Evolutionary conservation across 495 filamentous ascomycete species (phyloP), one percentile per base, ranked within the genome.

Genomic region (Neurospora africana): DNA sequence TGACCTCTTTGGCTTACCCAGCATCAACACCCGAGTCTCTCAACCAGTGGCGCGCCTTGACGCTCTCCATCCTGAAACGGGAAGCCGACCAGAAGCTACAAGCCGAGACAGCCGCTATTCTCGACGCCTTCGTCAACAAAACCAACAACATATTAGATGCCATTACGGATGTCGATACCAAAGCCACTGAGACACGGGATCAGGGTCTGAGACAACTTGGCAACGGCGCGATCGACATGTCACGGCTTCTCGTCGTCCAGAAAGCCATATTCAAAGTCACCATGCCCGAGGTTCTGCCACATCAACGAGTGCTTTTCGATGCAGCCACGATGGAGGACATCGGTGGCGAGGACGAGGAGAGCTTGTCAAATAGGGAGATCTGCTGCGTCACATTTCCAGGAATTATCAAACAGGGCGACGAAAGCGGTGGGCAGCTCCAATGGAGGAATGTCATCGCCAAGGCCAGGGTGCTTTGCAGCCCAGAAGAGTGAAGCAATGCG

Each of bases 31-130:
- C 78, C 21, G 87, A 86, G 68, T 78, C 81, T 37, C 77, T 85
- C n/a, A 87, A 86, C 79, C 81, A 85, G 76, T 88, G 86, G 86
- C 83, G 87, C 39, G 84, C 86, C 10, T 77, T 81, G 68, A 88
- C 86, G 8, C 82, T 88, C 15, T 78, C 82, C 8, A 81, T 87
- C 53, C 75, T 89, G 47, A 83, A 82, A 69, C 83, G 83, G 70
- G 85, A 85, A 65, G 79, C 81, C 65, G 75, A 72, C 68, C 75
- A 80, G 69, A 82, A 78, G 75, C 80, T 87, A 69, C 79, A 83
- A 72, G 72, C 68, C 44, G 81, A 83, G 72, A 86, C 84, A 8
- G 47, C 76, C 15, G 70, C 68, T 39, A 70, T 82, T 13, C 79
- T 78, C 39, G 79, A 83, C 44, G 75, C 76, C 11, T 75, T 84